A percentile compares a stretch with the other conserved stretches of the same genome.
phyloP scores from a whole-genome alignment of 257 asterid genomes.

The Coffea canephora region DNA sequence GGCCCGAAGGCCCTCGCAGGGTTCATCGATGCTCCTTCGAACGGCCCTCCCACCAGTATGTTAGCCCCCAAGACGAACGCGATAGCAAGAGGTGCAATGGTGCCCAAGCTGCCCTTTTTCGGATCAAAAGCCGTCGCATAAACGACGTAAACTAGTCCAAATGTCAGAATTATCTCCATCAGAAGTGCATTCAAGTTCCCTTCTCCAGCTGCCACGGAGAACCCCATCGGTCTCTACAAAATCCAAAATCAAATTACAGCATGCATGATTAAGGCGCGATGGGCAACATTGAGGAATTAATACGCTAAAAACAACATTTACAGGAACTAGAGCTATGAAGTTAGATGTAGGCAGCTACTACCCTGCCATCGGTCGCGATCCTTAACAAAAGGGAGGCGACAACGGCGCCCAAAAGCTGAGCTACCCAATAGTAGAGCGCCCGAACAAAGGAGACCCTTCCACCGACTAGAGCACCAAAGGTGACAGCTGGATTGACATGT shows the following conservation, averaged over 20 bases:
- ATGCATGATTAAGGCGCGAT: too few relatives aligned
- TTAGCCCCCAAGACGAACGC: constrained; percentile 91
- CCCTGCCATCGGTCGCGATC: constrained; percentile 68
- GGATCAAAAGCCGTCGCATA: constrained; percentile 90
- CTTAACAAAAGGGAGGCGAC: constrained; percentile 66
- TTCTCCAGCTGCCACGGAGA: constrained; percentile 62
- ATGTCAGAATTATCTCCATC: constrained; percentile 82
- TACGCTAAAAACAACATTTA: background rate
- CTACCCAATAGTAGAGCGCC: constrained; percentile 81
- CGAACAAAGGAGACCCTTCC: constrained; percentile 76
- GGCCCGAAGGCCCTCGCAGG: constrained; percentile 96
- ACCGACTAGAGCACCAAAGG: constrained; percentile 87
- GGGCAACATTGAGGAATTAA: too few relatives aligned
- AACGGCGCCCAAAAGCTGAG: constrained; percentile 88
- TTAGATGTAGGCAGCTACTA: background rate
- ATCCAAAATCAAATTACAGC: background rate
- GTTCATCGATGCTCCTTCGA: constrained; percentile 85
- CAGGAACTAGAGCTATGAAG: too few relatives aligned
- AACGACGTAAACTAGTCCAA: constrained; percentile 66
- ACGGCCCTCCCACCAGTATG: constrained; percentile 84
- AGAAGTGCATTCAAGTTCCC: constrained; percentile 60
- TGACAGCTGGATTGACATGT: constrained; percentile 85
- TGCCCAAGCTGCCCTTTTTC: constrained; percentile 65
- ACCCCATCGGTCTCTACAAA: constrained; percentile 83
- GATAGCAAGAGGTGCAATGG: constrained; percentile 82